Base-by-base conservation (phyloP, 1,284 basidiomycete species). In the Tilletia horrida region DNA sequence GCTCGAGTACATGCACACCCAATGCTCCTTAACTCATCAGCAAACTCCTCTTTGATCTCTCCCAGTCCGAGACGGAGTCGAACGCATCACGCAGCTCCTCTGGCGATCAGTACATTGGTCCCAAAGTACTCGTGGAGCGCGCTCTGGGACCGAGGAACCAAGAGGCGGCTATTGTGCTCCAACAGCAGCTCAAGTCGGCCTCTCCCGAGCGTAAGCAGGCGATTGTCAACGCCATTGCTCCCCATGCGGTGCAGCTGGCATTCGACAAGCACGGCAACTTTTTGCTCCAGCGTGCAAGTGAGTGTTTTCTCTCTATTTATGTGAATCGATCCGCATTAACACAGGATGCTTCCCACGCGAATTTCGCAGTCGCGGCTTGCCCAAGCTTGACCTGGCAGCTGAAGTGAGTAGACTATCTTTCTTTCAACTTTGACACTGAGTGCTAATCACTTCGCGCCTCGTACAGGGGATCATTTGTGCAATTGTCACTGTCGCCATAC, bases 221-320 rank as follows among this genome's bases (percentile, higher is more conserved):
- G 44, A 71, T 79, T 50, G 25, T 79, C 1, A 47, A 69, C 4
- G 74, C 76, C 0, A 67, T 81, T 18, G 59, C 67, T 13, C 66
- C 67, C 1, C 64, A 68, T 42, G 44, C 78, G 0, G 55, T 77
- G 0, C 50, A 67, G 1, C 69, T 81, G 0, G 69, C 72, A 13
- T 69, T 73, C 44, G 74, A 80, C 66, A 73, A 69, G 35, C 73
- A 76, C 43, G 80, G 79, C 50, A 76, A 80, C 43, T 81, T 77
- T 55, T 61, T 81, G 25, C 74, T 79, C 14, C 74, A 80, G 64
- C 70, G 77, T 6, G 75, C 72, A 1, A 63, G 65, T 70, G 31
- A 62, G 66, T 65, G 29, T 55, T n/a, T 2, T 48, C 7, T 23
- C 6, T 3, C 45, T 18, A 4, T 13, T 7, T 23, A 52, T 23